These are phyloP conservation scores for Gnetum montanum DNA, from an alignment of 75 land plant species.

Conservation along the genomic window DNA sequence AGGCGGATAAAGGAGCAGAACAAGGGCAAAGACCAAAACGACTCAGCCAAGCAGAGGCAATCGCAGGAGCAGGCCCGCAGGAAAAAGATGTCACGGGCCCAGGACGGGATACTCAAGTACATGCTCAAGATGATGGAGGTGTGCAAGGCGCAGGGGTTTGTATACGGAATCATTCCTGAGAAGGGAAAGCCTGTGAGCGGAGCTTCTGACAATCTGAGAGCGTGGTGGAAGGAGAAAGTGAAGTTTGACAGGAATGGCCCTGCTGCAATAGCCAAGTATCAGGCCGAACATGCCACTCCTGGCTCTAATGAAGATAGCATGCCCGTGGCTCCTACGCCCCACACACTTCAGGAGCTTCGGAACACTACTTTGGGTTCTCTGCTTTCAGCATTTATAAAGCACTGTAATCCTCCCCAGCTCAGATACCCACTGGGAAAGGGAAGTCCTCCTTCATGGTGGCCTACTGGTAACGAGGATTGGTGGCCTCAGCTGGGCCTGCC, in stretches of 20 bases:
- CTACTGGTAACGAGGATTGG: slow-evolving; percentile 67
- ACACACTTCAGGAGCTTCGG: slow-evolving; percentile 70
- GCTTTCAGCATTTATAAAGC: slow-evolving; percentile 74
- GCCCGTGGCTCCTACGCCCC: slow-evolving; percentile 34
- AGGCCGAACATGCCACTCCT: slow-evolving; percentile 52
- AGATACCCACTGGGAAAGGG: slow-evolving; percentile 68
- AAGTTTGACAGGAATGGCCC: slow-evolving; percentile 83
- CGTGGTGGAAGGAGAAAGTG: slow-evolving; percentile 92
- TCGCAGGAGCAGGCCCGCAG: slow-evolving; percentile 82
- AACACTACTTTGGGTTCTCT: slow-evolving; percentile 76
- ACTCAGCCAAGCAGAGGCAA: slow-evolving; percentile 43
- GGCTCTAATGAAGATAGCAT: slow-evolving; percentile 28
- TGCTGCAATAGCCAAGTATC: slow-evolving; percentile 76
- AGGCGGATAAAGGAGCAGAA: slow-evolving; percentile 61
- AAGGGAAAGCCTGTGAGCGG: slow-evolving; percentile 89
- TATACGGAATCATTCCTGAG: slow-evolving; percentile 87
- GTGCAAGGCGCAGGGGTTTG: slow-evolving; percentile 87
- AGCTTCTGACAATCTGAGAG: slow-evolving; percentile 76
- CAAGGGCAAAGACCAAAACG: slow-evolving; percentile 41
- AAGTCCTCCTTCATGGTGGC: slow-evolving; percentile 78
- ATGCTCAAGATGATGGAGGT: slow-evolving; percentile 98
- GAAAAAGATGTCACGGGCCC: slow-evolving; percentile 89
- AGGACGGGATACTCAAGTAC: slow-evolving; percentile 82
- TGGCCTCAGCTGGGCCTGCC: slow-evolving; percentile 56
- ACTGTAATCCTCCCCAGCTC: slow-evolving; percentile 77